Conservation (phyloP, 306 rosid genomes). For the Begonia masoniana region DNA sequence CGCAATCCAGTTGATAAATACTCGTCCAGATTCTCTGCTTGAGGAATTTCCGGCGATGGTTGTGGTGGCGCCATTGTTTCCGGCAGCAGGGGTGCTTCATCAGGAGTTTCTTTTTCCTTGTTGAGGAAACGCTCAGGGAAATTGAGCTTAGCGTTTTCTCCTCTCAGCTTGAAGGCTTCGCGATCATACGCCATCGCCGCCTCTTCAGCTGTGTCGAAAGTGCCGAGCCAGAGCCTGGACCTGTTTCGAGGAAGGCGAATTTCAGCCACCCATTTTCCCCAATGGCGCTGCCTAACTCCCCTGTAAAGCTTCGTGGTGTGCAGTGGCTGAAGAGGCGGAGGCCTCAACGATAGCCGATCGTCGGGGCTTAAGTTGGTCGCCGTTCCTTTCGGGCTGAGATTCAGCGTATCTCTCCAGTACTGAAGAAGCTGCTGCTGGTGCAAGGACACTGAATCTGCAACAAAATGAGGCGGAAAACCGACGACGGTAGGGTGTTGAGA, state of each 20-base stretch:
- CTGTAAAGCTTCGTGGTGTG: slow-evolving; percentile 74
- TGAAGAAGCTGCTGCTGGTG: slow-evolving; percentile 44
- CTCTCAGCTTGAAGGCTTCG: slow-evolving; percentile 82
- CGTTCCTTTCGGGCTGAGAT: slow-evolving; percentile 35
- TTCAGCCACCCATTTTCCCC: slow-evolving; percentile 99
- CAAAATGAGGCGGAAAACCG: slow-evolving; percentile 22
- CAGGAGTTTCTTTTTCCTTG: neutral
- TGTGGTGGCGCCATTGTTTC: slow-evolving; percentile 15
- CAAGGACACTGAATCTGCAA: slow-evolving; percentile 13
- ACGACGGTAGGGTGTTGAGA: slow-evolving; percentile 23
- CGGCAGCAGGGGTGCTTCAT: too few relatives aligned
- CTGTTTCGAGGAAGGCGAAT: slow-evolving; percentile 86
- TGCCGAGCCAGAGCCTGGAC: slow-evolving; percentile 92
- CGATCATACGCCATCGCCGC: slow-evolving; percentile 98
- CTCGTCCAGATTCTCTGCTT: slow-evolving; percentile 21
- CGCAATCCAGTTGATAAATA: slow-evolving; percentile 16
- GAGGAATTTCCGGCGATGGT: neutral
- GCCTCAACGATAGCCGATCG: slow-evolving; percentile 41
- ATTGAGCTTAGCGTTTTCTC: slow-evolving; percentile 91
- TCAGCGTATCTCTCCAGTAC: slow-evolving; percentile 67
- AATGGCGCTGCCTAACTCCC: slow-evolving; percentile 95
- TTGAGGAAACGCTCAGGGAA: slow-evolving; percentile 69
- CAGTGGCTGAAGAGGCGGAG: slow-evolving; percentile 33
- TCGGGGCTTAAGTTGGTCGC: too few relatives aligned
- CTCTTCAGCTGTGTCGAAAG: slow-evolving; percentile 93